phyloP scores from a whole-genome alignment of 163 green algal genomes.

The Coccomyxa subellipsoidea region DNA sequence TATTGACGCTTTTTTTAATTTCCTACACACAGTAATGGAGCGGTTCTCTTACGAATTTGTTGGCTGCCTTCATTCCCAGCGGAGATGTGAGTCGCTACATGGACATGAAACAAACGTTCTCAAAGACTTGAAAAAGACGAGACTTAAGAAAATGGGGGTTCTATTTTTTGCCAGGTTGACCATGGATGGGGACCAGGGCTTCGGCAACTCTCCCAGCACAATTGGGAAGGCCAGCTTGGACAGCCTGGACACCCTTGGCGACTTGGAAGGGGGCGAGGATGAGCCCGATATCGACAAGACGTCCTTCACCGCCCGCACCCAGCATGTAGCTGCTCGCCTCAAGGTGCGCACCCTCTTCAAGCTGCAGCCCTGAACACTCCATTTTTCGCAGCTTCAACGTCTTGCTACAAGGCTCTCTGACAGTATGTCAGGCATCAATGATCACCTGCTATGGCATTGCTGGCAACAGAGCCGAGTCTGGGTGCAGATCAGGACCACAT shows the following conservation, averaged over 20 bases:
- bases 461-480: too few relatives aligned
- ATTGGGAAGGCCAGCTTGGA: neutral
- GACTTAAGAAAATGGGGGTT: too few relatives aligned
- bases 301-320: conserved; percentile 25
- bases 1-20: neutral
- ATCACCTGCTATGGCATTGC: neutral
- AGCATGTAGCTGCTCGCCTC: conserved; percentile 15
- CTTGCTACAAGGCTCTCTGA: too few relatives aligned
- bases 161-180: neutral
- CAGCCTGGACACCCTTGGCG: neutral
- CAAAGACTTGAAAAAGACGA: too few relatives aligned
- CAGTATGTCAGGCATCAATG: neutral
- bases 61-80: too few relatives aligned
- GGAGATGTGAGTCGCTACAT: too few relatives aligned
- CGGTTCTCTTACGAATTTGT: too few relatives aligned
- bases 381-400: too few relatives aligned
- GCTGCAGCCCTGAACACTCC: too few relatives aligned
- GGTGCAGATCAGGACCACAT: neutral
- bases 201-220: neutral
- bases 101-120: too few relatives aligned
- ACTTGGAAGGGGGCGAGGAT: neutral
- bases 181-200: neutral
- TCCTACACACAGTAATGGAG: too few relatives aligned
- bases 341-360: neutral
- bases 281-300: conserved; percentile 7